Percentiles rank a stretch among this genome's conserved stretches.
These are phyloP conservation scores for Beta corolliflora DNA, from an alignment of 179 eudicot species.

Conservation along the genomic window DNA sequence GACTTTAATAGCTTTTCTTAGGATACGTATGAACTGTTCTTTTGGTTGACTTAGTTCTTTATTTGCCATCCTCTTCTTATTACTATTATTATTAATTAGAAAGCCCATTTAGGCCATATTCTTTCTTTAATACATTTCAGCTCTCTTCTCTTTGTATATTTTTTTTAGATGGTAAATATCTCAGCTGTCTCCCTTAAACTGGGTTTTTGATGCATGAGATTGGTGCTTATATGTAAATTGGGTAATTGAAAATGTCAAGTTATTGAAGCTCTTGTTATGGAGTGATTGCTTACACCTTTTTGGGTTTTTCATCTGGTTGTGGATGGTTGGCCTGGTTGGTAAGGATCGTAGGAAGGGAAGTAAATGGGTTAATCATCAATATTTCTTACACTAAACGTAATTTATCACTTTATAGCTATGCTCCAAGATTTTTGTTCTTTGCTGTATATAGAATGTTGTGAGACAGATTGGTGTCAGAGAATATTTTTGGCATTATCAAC, in stretches of 20 bases:
- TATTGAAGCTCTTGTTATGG: not conserved
- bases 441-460: conserved; percentile 31
- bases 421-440: conserved; percentile 14
- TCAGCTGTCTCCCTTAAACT: not conserved
- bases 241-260: conserved; percentile 2
- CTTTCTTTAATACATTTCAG: not conserved
- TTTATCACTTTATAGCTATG: conserved; percentile 14
- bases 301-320: not conserved
- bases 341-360: not conserved
- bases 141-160: not conserved
- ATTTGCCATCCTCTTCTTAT: not conserved
- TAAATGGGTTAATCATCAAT: not conserved
- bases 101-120: not conserved
- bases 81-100: not conserved
- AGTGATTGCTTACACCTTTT: not conserved
- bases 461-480: conserved; percentile 31
- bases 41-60: too few relatives aligned
- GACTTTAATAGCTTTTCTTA: too few relatives aligned
- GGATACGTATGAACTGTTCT: not conserved
- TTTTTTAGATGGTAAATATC: not conserved
- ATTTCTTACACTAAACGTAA: not conserved
- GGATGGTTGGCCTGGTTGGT: conserved; percentile 16
- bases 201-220: conserved; percentile 8
- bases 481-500: conserved; percentile 22
- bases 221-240: conserved; percentile 1